Percentiles rank a stretch among this genome's conserved stretches.
phyloP scores from a whole-genome alignment of 2,329 filamentous ascomycete genomes.

The Talaromyces sp. region DNA sequence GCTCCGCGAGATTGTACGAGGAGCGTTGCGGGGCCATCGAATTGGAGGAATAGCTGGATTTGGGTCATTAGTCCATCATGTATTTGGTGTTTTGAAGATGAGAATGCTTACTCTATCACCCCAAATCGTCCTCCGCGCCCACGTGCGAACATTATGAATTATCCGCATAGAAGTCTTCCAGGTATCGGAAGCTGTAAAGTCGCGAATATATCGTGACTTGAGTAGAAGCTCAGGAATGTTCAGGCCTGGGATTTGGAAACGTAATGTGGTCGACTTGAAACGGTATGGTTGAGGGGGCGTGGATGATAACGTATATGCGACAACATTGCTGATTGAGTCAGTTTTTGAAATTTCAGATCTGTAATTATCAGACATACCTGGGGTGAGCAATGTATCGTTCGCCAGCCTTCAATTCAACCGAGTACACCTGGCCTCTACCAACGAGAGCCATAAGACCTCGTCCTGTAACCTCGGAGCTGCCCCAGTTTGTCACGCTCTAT shows the following conservation, averaged over 20 bases:
- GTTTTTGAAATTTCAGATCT: neutral
- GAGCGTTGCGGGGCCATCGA: slow-evolving; percentile 80
- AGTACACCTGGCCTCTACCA: slow-evolving; percentile 85
- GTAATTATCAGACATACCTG: slow-evolving; percentile 40
- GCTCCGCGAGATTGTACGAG: slow-evolving; percentile 85
- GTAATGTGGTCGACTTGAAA: slow-evolving; percentile 71
- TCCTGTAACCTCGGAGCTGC: slow-evolving; percentile 82
- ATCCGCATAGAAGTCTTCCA: slow-evolving; percentile 69
- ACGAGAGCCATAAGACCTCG: slow-evolving; percentile 80
- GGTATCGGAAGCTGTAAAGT: slow-evolving; percentile 66
- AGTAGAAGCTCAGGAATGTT: slow-evolving; percentile 63
- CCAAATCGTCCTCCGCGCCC: slow-evolving; percentile 79
- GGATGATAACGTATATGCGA: slow-evolving; percentile 79
- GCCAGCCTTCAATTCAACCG: slow-evolving; percentile 72
- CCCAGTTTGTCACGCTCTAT: slow-evolving; percentile 78
- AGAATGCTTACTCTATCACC: slow-evolving; percentile 65
- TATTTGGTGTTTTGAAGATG: neutral
- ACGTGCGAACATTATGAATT: slow-evolving; percentile 69
- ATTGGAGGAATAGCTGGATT: slow-evolving; percentile 73
- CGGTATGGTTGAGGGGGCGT: slow-evolving; percentile 78
- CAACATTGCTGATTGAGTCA: slow-evolving; percentile 62
- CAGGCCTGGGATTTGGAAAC: slow-evolving; percentile 72
- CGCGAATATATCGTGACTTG: slow-evolving; percentile 68
- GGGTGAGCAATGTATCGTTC: slow-evolving; percentile 92
- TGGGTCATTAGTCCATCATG: slow-evolving; percentile 11